Evolutionary conservation across 768 basidiomycete genomes (phyloP).

Genomic region (Boletus rufocinnamomeus): DNA sequence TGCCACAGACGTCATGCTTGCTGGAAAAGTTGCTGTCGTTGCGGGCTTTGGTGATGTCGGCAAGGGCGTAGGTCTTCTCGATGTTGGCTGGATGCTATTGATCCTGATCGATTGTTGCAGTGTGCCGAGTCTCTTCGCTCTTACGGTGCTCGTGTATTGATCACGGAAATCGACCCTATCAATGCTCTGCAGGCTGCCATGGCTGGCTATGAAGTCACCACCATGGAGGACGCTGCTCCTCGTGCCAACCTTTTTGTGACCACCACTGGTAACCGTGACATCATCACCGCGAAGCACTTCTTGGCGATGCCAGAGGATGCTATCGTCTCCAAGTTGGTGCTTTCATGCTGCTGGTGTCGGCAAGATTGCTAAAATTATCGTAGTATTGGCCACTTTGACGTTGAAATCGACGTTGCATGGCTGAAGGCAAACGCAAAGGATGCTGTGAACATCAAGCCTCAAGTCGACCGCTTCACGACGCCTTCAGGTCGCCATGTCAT

Average conservation of each 20-base stretch:
- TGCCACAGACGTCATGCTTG: slow-evolving; percentile 99
- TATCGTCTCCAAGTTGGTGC: slow-evolving; percentile 93
- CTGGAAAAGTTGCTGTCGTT: slow-evolving; percentile 98
- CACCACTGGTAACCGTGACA: slow-evolving; percentile 98
- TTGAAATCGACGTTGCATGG: slow-evolving; percentile 98
- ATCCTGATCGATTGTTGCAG: slow-evolving; percentile 41
- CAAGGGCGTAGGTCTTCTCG: slow-evolving; percentile 78
- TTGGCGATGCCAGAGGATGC: slow-evolving; percentile 95
- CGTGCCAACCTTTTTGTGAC: slow-evolving; percentile 94
- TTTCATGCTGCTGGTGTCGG: background rate
- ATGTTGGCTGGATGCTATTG: background rate
- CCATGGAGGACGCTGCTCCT: slow-evolving; percentile 96
- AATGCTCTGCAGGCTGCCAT: slow-evolving; percentile 99
- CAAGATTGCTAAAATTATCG: slow-evolving; percentile 12
- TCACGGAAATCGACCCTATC: slow-evolving; percentile 99
- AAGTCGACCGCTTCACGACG: slow-evolving; percentile 98
- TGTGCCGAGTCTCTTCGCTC: slow-evolving; percentile 96
- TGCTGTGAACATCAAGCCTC: slow-evolving; percentile 92
- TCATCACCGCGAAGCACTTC: slow-evolving; percentile 93
- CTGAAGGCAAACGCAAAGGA: slow-evolving; percentile 89
- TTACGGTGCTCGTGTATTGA: slow-evolving; percentile 94
- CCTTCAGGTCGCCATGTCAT: slow-evolving; percentile 90
- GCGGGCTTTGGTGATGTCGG: slow-evolving; percentile 99
- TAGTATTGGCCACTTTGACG: slow-evolving; percentile 85
- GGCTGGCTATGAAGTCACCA: slow-evolving; percentile 98